Evolutionary conservation across 768 basidiomycete species (phyloP).

Genomic region (Leccinum variicolor): DNA sequence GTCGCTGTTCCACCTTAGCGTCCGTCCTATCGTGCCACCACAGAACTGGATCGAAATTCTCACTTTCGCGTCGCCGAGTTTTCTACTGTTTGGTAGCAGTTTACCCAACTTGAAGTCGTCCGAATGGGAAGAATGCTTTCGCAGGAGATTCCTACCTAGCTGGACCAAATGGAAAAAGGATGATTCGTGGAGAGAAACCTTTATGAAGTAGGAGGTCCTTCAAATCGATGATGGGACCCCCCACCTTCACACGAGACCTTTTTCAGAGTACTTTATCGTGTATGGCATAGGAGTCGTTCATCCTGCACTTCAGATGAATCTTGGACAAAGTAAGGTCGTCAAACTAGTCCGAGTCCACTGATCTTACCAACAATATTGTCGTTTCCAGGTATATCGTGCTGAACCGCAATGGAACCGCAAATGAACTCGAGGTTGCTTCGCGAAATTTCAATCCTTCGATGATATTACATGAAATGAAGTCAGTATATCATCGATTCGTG

Average conservation of each 20-base stretch:
- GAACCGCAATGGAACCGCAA: conserved; percentile 73
- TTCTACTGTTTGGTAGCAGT: conserved; percentile 65
- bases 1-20: conserved; percentile 55
- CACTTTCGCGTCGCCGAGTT: conserved; percentile 55
- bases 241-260: conserved; percentile 9
- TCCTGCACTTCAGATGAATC: conserved; percentile 77
- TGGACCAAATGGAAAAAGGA: conserved; percentile 71
- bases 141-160: conserved; percentile 69
- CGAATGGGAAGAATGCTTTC: conserved; percentile 78
- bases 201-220: conserved; percentile 51
- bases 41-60: conserved; percentile 81
- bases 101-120: conserved; percentile 60
- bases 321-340: conserved; percentile 67
- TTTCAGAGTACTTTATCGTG: conserved; percentile 54
- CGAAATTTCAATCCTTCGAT: conserved; percentile 62
- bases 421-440: conserved; percentile 64
- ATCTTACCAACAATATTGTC: background rate
- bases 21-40: conserved; percentile 61
- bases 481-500: conserved; percentile 15
- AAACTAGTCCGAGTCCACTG: background rate
- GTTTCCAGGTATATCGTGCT: conserved; percentile 62
- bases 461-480: conserved; percentile 81
- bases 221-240: background rate
- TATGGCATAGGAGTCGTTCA: conserved; percentile 66
- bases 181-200: conserved; percentile 59